Percentiles rank a stretch among this genome's conserved stretches.
Evolutionary conservation across 2,329 filamentous ascomycete species (phyloP).

Genomic region (Neocatenulostroma microsporum): DNA sequence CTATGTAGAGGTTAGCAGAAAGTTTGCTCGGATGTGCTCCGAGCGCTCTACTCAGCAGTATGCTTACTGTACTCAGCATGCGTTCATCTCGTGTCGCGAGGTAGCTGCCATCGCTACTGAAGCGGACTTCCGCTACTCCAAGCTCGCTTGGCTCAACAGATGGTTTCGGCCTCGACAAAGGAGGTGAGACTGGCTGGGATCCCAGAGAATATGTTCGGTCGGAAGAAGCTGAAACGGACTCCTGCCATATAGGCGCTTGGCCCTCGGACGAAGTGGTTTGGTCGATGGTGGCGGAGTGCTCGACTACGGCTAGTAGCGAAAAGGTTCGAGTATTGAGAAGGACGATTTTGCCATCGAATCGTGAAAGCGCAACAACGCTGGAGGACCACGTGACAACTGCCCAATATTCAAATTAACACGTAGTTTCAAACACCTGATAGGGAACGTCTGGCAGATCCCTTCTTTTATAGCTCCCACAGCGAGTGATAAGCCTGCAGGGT

Average conservation of each 20-base stretch:
- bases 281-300: conserved; percentile 26
- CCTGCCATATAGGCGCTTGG: conserved; percentile 25
- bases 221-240: conserved; percentile 23
- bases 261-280: conserved; percentile 19
- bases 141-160: conserved; percentile 29
- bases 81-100: conserved; percentile 26
- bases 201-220: conserved; percentile 21
- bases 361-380: conserved; percentile 23
- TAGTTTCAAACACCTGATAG: too few species aligned
- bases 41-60: too few species aligned
- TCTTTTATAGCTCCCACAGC: too few species aligned
- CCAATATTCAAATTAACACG: too few species aligned
- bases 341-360: conserved; percentile 20
- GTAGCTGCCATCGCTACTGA: conserved; percentile 22
- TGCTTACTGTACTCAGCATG: conserved; percentile 34
- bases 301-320: conserved; percentile 19
- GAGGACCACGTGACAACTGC: conserved; percentile 28
- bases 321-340: conserved; percentile 28
- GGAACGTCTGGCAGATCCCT: too few species aligned
- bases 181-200: conserved; percentile 24
- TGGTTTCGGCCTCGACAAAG: conserved; percentile 19
- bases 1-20: too few species aligned
- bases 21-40: too few species aligned
- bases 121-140: conserved; percentile 22
- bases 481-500: too few species aligned